Evolutionary conservation across 2,329 filamentous ascomycete species (phyloP).

Genomic region (Triangularia setosa): DNA sequence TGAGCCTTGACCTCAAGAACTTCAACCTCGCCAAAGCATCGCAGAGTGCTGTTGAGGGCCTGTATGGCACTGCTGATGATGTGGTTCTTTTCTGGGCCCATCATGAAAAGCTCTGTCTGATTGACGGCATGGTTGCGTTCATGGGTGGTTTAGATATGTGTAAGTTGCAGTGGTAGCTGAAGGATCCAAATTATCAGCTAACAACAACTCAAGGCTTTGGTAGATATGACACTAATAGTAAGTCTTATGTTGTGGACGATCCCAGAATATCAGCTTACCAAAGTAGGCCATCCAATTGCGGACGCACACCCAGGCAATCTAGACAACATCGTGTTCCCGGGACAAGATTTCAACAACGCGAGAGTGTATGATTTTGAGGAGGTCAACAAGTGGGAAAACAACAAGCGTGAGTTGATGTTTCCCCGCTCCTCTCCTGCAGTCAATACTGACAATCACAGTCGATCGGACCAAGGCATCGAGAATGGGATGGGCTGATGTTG

Average conservation of each 20-base stretch:
- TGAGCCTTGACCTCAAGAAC: constrained; percentile 43
- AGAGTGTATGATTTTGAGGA: constrained; percentile 76
- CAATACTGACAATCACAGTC: constrained; percentile 40
- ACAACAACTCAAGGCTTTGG: constrained; percentile 57
- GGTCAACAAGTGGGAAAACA: constrained; percentile 75
- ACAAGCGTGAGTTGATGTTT: constrained; percentile 56
- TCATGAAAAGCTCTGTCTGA: constrained; percentile 82
- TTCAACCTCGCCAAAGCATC: constrained; percentile 62
- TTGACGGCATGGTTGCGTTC: constrained; percentile 77
- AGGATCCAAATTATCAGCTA: constrained; percentile 17
- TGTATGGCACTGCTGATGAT: constrained; percentile 79
- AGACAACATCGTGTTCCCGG: constrained; percentile 74
- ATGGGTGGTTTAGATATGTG: constrained; percentile 90
- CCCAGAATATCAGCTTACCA: constrained; percentile 4
- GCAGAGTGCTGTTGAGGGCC: constrained; percentile 66
- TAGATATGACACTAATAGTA: constrained; percentile 78
- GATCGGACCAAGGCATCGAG: constrained; percentile 73
- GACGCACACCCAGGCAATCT: constrained; percentile 78
- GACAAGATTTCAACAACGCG: constrained; percentile 92
- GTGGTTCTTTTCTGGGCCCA: constrained; percentile 89
- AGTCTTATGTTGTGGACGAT: constrained; percentile 20
- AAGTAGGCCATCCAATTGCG: constrained; percentile 66
- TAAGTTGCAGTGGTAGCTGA: constrained; percentile 23
- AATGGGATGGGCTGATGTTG: constrained; percentile 92
- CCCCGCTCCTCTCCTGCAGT: not conserved